Conservation (phyloP, 495 filamentous ascomycete species). For the Penicillium malachiteum region DNA sequence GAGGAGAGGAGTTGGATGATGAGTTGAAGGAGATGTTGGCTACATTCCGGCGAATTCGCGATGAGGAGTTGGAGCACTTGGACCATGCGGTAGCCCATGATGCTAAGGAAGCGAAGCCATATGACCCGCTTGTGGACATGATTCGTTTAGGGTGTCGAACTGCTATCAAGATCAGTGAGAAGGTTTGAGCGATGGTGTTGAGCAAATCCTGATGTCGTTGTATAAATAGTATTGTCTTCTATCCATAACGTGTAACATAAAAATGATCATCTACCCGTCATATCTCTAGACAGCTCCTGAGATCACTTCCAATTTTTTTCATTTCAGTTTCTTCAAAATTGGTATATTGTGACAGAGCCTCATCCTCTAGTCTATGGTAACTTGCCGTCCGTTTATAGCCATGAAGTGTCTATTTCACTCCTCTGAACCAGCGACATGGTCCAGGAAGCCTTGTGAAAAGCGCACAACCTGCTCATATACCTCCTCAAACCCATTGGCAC, state of each 20-base stretch:
- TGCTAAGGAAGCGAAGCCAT: slow-evolving; percentile 80
- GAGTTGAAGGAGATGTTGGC: slow-evolving; percentile 73
- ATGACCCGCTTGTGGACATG: slow-evolving; percentile 82
- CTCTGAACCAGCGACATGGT: slow-evolving; percentile 35
- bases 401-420: no score
- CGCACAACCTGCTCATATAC: slow-evolving; percentile 79
- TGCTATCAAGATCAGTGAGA: slow-evolving; percentile 92
- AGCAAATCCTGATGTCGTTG: not conserved
- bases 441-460: slow-evolving; percentile 77
- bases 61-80: slow-evolving; percentile 95
- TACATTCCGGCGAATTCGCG: slow-evolving; percentile 78
- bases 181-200: slow-evolving; percentile 37
- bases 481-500: slow-evolving; percentile 74
- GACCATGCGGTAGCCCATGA: slow-evolving; percentile 94
- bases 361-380: no score
- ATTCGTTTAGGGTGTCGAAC: slow-evolving; percentile 85
- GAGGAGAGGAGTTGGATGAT: slow-evolving; percentile 73
- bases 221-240: not conserved
- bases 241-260: not conserved
- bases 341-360: no score
- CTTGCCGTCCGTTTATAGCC: no score
- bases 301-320: no score
- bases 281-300: no score
- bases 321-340: no score
- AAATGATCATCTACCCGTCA: no score